Percentiles rank a stretch among this genome's conserved stretches.
Evolutionary conservation across 202 grass and related monocot species (phyloP).

Genomic region (Panicum virgatum): DNA sequence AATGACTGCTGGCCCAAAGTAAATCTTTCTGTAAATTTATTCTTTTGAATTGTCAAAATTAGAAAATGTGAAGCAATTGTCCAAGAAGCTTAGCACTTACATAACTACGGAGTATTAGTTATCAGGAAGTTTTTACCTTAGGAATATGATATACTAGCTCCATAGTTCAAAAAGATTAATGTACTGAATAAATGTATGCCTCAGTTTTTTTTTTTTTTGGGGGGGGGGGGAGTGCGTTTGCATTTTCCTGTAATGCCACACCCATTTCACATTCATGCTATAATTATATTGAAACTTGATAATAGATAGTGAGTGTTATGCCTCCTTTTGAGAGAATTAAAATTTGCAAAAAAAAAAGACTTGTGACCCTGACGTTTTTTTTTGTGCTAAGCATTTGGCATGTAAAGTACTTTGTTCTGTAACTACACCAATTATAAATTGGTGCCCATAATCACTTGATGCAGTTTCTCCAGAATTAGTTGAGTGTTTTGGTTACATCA

Average conservation of each 20-base stretch:
- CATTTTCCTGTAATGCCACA: background rate
- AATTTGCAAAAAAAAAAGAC: too few species aligned
- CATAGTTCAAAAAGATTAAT: background rate
- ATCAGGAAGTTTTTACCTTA: background rate
- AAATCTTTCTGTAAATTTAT: constrained; percentile 29
- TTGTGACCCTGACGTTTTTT: too few species aligned
- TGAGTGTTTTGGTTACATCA: constrained; percentile 17
- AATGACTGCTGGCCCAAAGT: constrained; percentile 98
- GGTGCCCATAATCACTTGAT: constrained; percentile 10
- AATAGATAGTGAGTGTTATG: background rate
- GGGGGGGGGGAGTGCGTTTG: too few species aligned
- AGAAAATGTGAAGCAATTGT: background rate
- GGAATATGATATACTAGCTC: background rate
- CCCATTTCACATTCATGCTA: background rate
- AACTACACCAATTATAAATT: background rate
- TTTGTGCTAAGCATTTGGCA: constrained; percentile 26
- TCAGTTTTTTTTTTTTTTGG: background rate
- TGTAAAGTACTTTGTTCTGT: background rate
- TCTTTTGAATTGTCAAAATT: constrained; percentile 10
- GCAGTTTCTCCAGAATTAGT: background rate
- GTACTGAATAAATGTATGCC: background rate
- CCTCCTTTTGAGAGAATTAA: too few species aligned
- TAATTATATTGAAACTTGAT: background rate
- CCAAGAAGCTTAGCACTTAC: background rate
- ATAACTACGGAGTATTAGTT: constrained; percentile 23